phyloP scores from a whole-genome alignment of 768 basidiomycete species.

The Trametes punicea region DNA sequence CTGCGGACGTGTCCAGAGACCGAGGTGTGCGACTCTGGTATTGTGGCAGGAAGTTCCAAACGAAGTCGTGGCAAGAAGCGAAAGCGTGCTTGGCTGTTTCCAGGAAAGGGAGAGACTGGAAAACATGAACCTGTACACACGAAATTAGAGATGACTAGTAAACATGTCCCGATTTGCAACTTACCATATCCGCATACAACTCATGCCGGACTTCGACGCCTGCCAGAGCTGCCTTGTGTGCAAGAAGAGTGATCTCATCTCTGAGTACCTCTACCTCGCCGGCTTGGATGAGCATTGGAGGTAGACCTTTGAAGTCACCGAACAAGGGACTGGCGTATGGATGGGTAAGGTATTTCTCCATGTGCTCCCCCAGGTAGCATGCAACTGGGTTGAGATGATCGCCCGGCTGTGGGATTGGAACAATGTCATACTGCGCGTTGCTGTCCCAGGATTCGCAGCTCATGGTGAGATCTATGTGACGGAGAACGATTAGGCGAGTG shows the following conservation, averaged over 20 bases:
- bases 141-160: background rate
- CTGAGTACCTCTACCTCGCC: conserved; percentile 95
- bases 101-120: conserved; percentile 84
- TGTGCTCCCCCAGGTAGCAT: conserved; percentile 85
- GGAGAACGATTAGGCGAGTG: background rate
- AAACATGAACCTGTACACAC: conserved; percentile 71
- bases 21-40: conserved; percentile 49
- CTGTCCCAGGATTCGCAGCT: conserved; percentile 98
- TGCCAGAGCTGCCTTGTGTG: conserved; percentile 86
- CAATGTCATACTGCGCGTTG: conserved; percentile 82
- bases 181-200: conserved; percentile 85
- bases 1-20: conserved; percentile 49
- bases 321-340: conserved; percentile 96
- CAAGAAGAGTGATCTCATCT: conserved; percentile 88
- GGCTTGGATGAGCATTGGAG: conserved; percentile 86
- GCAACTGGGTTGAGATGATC: conserved; percentile 92
- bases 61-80: conserved; percentile 66
- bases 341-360: conserved; percentile 85
- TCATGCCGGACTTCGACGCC: conserved; percentile 88
- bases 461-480: conserved; percentile 77
- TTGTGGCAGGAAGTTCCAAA: conserved; percentile 54
- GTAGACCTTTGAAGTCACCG: conserved; percentile 81
- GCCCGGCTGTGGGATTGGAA: conserved; percentile 64
- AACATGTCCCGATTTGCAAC: conserved; percentile 24
- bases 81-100: conserved; percentile 64